phyloP scores from a whole-genome alignment of 345 rosid genomes.

The Camelina hispida region DNA sequence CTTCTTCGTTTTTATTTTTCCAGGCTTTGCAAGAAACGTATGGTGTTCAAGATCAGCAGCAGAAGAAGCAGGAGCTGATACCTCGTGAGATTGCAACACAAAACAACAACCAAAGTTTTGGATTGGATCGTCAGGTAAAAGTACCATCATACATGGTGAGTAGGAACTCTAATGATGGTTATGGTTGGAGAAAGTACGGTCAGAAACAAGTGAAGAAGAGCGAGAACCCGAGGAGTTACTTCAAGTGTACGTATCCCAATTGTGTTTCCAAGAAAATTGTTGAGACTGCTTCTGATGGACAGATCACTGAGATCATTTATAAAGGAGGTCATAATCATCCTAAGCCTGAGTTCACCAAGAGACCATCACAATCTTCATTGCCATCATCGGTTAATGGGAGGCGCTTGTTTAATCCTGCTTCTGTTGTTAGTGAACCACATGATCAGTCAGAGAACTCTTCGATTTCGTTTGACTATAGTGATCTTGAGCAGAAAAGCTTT shows the following conservation, averaged over 20 bases:
- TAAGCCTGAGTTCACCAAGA: slow-evolving; percentile 82
- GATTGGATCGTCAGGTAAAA: slow-evolving; percentile 37
- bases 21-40: slow-evolving; percentile 59
- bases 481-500: slow-evolving; percentile 68
- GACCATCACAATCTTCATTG: slow-evolving; percentile 54
- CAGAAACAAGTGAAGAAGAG: slow-evolving; percentile 97
- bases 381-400: slow-evolving; percentile 38
- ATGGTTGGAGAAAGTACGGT: slow-evolving; percentile 96
- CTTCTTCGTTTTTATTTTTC: background rate
- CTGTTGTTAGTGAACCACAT: slow-evolving; percentile 47
- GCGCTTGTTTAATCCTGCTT: slow-evolving; percentile 44
- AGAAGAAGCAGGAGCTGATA: slow-evolving; percentile 53
- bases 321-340: slow-evolving; percentile 96
- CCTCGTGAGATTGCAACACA: slow-evolving; percentile 53
- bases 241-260: slow-evolving; percentile 88
- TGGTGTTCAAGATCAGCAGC: slow-evolving; percentile 50
- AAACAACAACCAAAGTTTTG: slow-evolving; percentile 36
- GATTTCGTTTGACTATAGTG: slow-evolving; percentile 70
- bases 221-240: slow-evolving; percentile 95
- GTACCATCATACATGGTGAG: slow-evolving; percentile 51
- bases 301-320: slow-evolving; percentile 92
- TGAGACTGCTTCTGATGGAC: slow-evolving; percentile 87
- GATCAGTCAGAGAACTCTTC: slow-evolving; percentile 88
- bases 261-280: slow-evolving; percentile 96
- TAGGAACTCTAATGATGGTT: slow-evolving; percentile 85